Evolutionary conservation across 108 stramenopile genomes (phyloP).

Genomic region (Cyclotella atomus): DNA sequence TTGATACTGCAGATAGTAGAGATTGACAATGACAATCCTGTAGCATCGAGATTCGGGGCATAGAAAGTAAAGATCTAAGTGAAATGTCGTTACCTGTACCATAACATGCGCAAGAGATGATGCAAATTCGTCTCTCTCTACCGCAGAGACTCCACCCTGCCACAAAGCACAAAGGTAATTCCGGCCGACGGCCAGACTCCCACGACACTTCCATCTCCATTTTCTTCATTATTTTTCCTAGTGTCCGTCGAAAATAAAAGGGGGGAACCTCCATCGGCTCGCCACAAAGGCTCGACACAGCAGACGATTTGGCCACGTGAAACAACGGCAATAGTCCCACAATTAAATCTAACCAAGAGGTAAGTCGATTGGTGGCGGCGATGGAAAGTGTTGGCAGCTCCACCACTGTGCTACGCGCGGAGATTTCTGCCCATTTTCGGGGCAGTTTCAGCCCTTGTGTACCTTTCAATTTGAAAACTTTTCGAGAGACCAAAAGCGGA

Average conservation of each 20-base stretch:
- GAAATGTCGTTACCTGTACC: no score
- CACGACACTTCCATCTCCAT: neutral
- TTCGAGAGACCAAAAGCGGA: no score
- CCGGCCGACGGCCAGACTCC: neutral
- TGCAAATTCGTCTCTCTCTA: no score
- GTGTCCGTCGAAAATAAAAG: no score
- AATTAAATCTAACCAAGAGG: neutral
- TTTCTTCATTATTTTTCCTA: neutral
- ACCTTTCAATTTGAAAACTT: no score
- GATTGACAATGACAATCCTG: neutral
- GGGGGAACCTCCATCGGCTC: neutral
- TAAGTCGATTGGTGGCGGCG: neutral
- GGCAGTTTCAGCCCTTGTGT: no score
- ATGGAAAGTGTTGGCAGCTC: neutral
- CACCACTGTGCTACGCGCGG: neutral
- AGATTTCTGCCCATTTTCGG: neutral
- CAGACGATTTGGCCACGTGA: neutral
- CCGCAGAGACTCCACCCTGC: no score
- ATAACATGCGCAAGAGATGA: no score
- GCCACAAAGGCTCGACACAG: neutral
- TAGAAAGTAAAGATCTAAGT: no score
- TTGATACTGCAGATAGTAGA: neutral
- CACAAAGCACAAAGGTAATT: no score
- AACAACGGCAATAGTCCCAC: neutral
- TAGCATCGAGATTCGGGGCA: no score